phyloP scores from a whole-genome alignment of 176 grass and related monocot species.

The Tillandsia fasciculata region DNA sequence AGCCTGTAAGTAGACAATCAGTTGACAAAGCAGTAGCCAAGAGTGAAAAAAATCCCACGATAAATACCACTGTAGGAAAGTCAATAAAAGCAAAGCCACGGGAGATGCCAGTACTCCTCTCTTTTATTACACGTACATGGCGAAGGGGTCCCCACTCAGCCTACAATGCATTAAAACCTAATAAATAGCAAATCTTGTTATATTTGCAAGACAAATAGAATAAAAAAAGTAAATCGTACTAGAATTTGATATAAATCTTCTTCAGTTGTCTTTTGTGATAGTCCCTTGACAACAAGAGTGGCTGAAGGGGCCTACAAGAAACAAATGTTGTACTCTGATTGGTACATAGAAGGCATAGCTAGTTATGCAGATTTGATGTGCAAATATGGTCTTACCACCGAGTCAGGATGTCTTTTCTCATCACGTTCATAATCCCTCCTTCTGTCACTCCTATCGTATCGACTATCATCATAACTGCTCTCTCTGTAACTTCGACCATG shows the following conservation, averaged over 20 bases:
- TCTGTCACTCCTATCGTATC: conserved; percentile 59
- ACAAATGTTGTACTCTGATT: conserved; percentile 5
- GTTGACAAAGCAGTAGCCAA: conserved; percentile 10
- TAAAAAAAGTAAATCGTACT: conserved; percentile 45
- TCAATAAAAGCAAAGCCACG: conserved; percentile 98
- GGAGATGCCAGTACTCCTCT: conserved; percentile 72
- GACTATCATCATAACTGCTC: conserved; percentile 57
- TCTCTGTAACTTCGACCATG: conserved; percentile 48
- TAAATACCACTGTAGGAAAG: conserved; percentile 82
- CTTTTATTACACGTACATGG: conserved; percentile 93
- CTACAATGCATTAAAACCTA: conserved; percentile 67
- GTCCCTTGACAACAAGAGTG: conserved; percentile 85
- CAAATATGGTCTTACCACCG: conserved; percentile 40
- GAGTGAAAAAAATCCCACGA: conserved; percentile 18
- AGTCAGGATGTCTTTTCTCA: conserved; percentile 61
- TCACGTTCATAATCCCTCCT: conserved; percentile 58
- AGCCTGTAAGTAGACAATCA: conserved; percentile 22
- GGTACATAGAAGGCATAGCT: background rate
- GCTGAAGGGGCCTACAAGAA: conserved; percentile 63
- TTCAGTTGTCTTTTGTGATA: conserved; percentile 78
- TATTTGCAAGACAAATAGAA: conserved; percentile 18
- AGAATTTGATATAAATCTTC: conserved; percentile 92
- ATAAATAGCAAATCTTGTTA: conserved; percentile 15
- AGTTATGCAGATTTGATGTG: conserved; percentile 9
- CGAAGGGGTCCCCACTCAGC: conserved; percentile 96